A percentile compares a stretch with the other conserved stretches of the same genome.
These are phyloP conservation scores for Teunomyces aglyptinius DNA, from an alignment of 805 yeast genomes.

Conservation along the genomic window DNA sequence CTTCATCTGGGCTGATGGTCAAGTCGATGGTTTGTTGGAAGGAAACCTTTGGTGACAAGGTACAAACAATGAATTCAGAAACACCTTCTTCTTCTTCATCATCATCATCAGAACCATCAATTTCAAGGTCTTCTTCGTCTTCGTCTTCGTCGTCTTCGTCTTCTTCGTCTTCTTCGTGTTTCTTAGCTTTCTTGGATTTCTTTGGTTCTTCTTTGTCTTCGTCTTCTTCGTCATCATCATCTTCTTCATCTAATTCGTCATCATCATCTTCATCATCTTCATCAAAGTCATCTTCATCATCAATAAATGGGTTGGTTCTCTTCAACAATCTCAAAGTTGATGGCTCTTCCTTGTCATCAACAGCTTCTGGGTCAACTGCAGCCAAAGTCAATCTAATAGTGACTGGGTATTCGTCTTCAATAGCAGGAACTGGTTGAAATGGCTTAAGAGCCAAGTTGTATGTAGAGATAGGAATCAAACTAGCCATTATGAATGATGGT, in stretches of 20 bases:
- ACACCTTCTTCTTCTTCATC: constrained; percentile 71
- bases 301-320: constrained; percentile 48
- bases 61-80: constrained; percentile 82
- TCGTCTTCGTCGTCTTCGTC: constrained; percentile 47
- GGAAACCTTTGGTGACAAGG: constrained; percentile 80
- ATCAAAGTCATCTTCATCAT: constrained; percentile 44
- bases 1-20: constrained; percentile 90
- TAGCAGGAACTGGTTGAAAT: constrained; percentile 82
- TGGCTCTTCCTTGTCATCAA: constrained; percentile 78
- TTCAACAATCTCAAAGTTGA: constrained; percentile 87
- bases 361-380: constrained; percentile 87
- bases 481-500: constrained; percentile 49
- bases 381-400: constrained; percentile 92
- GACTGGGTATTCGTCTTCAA: constrained; percentile 81
- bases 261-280: constrained; percentile 41
- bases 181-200: constrained; percentile 24
- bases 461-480: constrained; percentile 79
- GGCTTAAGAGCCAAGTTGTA: constrained; percentile 85
- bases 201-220: constrained; percentile 7
- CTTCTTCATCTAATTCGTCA: constrained; percentile 21
- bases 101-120: constrained; percentile 53
- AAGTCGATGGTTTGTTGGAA: constrained; percentile 90
- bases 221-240: constrained; percentile 11
- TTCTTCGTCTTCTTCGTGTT: constrained; percentile 13
- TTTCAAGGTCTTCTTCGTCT: constrained; percentile 49